phyloP scores from a whole-genome alignment of 2,329 filamentous ascomycete genomes.

The Fonsecaea multimorphosa region DNA sequence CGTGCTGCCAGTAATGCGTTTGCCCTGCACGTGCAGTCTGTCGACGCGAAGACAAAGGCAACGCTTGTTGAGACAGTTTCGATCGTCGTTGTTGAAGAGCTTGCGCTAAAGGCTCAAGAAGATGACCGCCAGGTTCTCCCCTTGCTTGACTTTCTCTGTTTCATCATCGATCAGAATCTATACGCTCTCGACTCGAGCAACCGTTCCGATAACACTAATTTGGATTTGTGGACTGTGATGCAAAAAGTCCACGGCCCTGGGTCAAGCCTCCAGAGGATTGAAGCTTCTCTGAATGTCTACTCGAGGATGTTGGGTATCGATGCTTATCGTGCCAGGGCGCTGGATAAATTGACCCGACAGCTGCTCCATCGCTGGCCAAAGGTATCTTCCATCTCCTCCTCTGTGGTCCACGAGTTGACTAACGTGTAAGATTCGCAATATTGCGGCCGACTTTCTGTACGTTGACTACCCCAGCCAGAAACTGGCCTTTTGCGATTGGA shows the following conservation, averaged over 20 bases:
- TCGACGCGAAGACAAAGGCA: conserved; percentile 16
- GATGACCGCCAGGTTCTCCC: conserved; percentile 76
- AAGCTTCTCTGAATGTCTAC: conserved; percentile 81
- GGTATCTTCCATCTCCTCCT: conserved; percentile 4
- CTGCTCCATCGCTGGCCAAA: conserved; percentile 39
- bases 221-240: conserved; percentile 70
- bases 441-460: conserved; percentile 38
- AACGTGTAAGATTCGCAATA: conserved; percentile 31
- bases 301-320: conserved; percentile 40
- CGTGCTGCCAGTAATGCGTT: conserved; percentile 51
- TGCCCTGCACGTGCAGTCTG: conserved; percentile 40
- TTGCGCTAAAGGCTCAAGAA: conserved; percentile 56
- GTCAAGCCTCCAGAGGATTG: conserved; percentile 78
- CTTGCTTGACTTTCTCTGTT: conserved; percentile 76
- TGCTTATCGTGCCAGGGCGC: conserved; percentile 22
- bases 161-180: conserved; percentile 71
- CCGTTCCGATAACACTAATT: conserved; percentile 9
- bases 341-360: conserved; percentile 37
- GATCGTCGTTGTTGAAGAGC: conserved; percentile 61
- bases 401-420: conserved; percentile 5
- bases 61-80: conserved; percentile 44
- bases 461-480: conserved; percentile 29
- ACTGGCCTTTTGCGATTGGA: conserved; percentile 37
- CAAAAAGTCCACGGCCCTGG: conserved; percentile 85
- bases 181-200: conserved; percentile 14